phyloP scores from a whole-genome alignment of 805 yeast genomes.

The Candida nanaspora region DNA sequence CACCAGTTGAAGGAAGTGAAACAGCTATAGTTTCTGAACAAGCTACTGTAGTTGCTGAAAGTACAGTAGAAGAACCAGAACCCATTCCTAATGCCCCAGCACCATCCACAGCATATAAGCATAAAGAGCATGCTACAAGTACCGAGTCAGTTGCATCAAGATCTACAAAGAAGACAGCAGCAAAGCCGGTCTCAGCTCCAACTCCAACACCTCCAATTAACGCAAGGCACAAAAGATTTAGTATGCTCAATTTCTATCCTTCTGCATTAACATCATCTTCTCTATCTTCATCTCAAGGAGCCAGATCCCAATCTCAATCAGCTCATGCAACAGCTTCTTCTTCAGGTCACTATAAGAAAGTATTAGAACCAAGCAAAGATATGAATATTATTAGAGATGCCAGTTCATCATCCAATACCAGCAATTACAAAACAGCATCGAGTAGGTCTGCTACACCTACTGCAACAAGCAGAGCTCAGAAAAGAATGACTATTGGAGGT shows the following conservation, averaged over 20 bases:
- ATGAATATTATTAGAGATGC: slow-evolving; percentile 16
- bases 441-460: slow-evolving; percentile 5
- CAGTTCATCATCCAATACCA: background rate
- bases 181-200: background rate
- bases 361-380: slow-evolving; percentile 25
- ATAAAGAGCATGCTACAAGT: too few relatives aligned
- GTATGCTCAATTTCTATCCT: slow-evolving; percentile 25
- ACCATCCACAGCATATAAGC: too few relatives aligned
- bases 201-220: background rate
- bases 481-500: slow-evolving; percentile 19
- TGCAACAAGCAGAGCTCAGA: slow-evolving; percentile 24
- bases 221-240: slow-evolving; percentile 24
- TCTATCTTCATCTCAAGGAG: slow-evolving; percentile 1
- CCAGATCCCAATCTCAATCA: background rate
- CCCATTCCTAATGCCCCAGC: too few relatives aligned
- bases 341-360: slow-evolving; percentile 1
- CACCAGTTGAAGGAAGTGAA: too few relatives aligned
- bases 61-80: background rate
- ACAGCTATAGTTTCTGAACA: too few relatives aligned
- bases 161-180: background rate
- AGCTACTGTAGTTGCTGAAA: background rate
- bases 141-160: background rate
- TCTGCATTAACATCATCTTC: too few relatives aligned
- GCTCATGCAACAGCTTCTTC: background rate
- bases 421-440: slow-evolving; percentile 3